Conservation (phyloP, 768 basidiomycete genomes). For the Clitopilus hobsonii region DNA sequence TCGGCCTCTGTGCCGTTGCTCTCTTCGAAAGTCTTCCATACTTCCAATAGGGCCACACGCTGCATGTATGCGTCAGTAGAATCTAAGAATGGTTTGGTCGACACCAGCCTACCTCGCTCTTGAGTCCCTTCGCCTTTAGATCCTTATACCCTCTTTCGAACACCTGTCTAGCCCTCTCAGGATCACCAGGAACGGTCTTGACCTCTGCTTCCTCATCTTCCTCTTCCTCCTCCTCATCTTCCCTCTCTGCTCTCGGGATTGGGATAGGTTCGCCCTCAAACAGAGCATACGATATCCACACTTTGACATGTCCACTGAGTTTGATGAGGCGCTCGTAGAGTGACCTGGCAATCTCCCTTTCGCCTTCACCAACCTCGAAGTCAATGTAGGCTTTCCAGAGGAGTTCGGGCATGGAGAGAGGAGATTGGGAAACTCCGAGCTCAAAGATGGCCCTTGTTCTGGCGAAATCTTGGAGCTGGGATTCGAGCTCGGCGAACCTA, state of each 20-base stretch:
- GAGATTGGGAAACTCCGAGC: constrained; percentile 77
- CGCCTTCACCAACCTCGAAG: constrained; percentile 92
- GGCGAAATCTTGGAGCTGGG: constrained; percentile 77
- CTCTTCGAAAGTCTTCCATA: constrained; percentile 94
- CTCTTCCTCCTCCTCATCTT: constrained; percentile 74
- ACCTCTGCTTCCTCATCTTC: constrained; percentile 57
- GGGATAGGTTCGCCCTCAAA: constrained; percentile 84
- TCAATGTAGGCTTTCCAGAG: constrained; percentile 96
- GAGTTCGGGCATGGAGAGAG: constrained; percentile 92
- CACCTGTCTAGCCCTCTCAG: constrained; percentile 63
- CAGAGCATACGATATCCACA: constrained; percentile 93
- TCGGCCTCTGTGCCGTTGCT: constrained; percentile 69
- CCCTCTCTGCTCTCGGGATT: constrained; percentile 56
- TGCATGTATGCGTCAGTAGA: constrained; percentile 4
- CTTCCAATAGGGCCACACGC: constrained; percentile 89
- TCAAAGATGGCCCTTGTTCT: constrained; percentile 95
- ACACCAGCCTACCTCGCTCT: constrained; percentile 69
- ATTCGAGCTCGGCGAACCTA: constrained; percentile 90
- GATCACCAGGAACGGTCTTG: constrained; percentile 69
- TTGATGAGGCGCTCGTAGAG: constrained; percentile 86
- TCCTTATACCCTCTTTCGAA: constrained; percentile 89
- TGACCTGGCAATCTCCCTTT: constrained; percentile 76
- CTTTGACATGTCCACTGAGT: constrained; percentile 91
- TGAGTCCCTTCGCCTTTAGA: constrained; percentile 73
- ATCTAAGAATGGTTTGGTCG: background rate